Base-by-base conservation (phyloP, 2,329 filamentous ascomycete genomes). In the Cadophora sp. region DNA sequence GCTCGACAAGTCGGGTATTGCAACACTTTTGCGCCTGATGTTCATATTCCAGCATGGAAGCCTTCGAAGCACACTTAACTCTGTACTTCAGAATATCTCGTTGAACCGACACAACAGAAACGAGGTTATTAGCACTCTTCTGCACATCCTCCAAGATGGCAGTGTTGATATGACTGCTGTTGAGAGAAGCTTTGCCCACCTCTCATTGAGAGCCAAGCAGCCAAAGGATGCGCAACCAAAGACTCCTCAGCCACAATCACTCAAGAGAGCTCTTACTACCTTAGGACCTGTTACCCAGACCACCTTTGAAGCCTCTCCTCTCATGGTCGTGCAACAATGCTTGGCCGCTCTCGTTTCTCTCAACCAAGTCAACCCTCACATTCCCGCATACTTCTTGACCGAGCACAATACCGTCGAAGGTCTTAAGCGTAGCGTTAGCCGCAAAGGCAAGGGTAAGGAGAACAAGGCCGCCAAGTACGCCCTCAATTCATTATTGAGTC, bases 11-110 rank as follows among this genome's bases (percentile, higher is more conserved):
- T 87, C 94, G 56, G 96, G 96, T 30, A 90, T 99, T 71, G 96
- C 96, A 30, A 98, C 96, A n/a, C 83, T 99, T 41, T 85, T 99
- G 51, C 92, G 96, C n/a, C 86, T 99, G 11, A 97, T 99, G 95
- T 99, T 99, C 78, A 94, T 98, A 74, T 91, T 93, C 58, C 93
- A 97, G 72, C 92, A 95, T 71, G 93, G 92, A 24, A 96, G 92
- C 69, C 91, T 96, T 59, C 92, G 94, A 72, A 88, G 86, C 69
- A 92, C 93, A 67, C 84, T 99, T 62, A 95, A 96, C 77, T 90
- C 91, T 64, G 92, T 99, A 62, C 89, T 99, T 61, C 89, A 93
- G 69, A 93, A 97, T 72, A 90, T 98, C 30, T 98, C 94, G 76
- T 92, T 97, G 79, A 99, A 99, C 77, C 90, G 93, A n/a, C 94